These are phyloP conservation scores for Zygoascus ofunaensis DNA, from an alignment of 805 yeast species.

Conservation along the genomic window DNA sequence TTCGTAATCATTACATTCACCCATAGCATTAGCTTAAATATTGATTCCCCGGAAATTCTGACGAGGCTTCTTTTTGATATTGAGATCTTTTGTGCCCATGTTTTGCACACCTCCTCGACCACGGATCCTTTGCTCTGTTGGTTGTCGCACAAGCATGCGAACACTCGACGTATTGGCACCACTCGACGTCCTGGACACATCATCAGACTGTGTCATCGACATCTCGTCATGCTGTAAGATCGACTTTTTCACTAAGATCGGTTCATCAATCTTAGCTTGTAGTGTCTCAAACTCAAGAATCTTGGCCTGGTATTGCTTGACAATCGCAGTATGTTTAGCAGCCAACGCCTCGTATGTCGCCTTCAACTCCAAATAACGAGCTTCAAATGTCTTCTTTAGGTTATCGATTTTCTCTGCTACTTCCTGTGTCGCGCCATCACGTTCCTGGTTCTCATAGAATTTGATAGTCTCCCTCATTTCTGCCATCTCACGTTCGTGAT, in stretches of 20 bases:
- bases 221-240: constrained; percentile 11
- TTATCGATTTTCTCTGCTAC: constrained; percentile 14
- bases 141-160: constrained; percentile 4
- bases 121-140: constrained; percentile 7
- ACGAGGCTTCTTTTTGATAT: constrained; percentile 7
- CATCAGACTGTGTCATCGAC: neutral
- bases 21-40: too few relatives aligned
- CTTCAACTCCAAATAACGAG: constrained; percentile 18
- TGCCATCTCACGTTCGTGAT: constrained; percentile 9
- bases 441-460: constrained; percentile 9
- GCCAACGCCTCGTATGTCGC: constrained; percentile 23
- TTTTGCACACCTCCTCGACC: constrained; percentile 19
- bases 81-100: constrained; percentile 3
- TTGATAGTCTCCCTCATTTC: constrained; percentile 13
- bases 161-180: neutral
- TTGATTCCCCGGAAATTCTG: constrained; percentile 6
- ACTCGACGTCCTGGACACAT: neutral
- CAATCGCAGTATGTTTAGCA: constrained; percentile 20
- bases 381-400: constrained; percentile 13
- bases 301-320: constrained; percentile 19
- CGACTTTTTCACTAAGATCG: constrained; percentile 9
- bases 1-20: too few relatives aligned
- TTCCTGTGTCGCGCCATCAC: constrained; percentile 4
- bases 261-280: constrained; percentile 8
- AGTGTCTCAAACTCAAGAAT: constrained; percentile 23